A percentile compares a stretch with the other conserved stretches of the same genome.
Evolutionary conservation across 2,329 filamentous ascomycete genomes (phyloP).

Genomic region (Camillea tinctor): DNA sequence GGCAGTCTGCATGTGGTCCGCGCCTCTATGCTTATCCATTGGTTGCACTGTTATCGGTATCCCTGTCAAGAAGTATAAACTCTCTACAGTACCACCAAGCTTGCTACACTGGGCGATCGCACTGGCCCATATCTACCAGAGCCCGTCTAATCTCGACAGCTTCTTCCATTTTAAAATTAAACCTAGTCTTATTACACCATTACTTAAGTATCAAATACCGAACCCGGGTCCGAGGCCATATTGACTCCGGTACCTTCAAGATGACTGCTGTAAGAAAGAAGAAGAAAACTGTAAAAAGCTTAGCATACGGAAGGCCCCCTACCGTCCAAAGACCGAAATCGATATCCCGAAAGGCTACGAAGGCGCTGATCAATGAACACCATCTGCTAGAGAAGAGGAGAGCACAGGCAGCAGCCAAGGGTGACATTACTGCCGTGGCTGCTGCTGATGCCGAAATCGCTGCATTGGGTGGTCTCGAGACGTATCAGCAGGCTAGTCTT

Average conservation of each 20-base stretch:
- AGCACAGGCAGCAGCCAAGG: conserved; percentile 53
- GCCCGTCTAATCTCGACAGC: background rate
- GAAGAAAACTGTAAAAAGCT: conserved; percentile 44
- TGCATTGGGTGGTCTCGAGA: conserved; percentile 58
- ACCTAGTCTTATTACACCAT: too few species aligned
- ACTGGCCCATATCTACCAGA: background rate
- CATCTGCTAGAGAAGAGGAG: conserved; percentile 65
- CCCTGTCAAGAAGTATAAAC: too few species aligned
- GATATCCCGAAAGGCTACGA: conserved; percentile 64
- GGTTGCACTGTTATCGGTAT: background rate
- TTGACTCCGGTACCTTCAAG: background rate
- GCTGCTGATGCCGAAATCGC: conserved; percentile 53
- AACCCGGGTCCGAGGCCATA: background rate
- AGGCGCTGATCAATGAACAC: conserved; percentile 63
- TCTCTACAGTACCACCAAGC: background rate
- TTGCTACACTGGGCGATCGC: background rate
- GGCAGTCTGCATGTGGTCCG: conserved; percentile 9
- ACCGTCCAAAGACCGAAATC: conserved; percentile 50
- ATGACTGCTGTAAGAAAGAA: conserved; percentile 50
- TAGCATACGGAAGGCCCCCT: conserved; percentile 57
- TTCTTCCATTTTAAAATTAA: background rate
- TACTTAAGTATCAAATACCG: background rate
- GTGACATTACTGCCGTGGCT: conserved; percentile 48
- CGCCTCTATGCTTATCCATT: background rate
- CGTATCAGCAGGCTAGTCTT: conserved; percentile 67